Percentiles rank a stretch among this genome's conserved stretches.
Evolutionary conservation across 2,329 filamentous ascomycete species (phyloP).

Genomic region (Xylaria sp.): DNA sequence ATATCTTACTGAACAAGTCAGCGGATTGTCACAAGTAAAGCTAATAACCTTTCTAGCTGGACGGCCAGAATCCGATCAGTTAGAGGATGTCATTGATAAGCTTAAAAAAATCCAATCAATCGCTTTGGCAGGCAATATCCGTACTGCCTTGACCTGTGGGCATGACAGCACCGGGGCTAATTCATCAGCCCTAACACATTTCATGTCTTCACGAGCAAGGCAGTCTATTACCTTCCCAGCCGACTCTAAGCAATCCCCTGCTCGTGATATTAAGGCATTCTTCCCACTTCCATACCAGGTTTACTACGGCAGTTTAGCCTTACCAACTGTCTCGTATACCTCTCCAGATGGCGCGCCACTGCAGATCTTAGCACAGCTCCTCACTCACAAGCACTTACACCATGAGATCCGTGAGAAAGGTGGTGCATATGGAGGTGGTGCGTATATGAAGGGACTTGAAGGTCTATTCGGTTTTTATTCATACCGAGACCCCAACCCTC

Average conservation of each 20-base stretch:
- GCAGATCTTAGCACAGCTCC: slow-evolving; percentile 87
- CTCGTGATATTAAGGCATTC: slow-evolving; percentile 77
- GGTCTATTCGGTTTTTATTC: slow-evolving; percentile 95
- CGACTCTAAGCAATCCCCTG: slow-evolving; percentile 50
- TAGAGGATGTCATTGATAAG: slow-evolving; percentile 81
- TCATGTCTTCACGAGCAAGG: slow-evolving; percentile 71
- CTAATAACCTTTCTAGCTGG: slow-evolving; percentile 82
- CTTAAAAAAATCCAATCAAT: slow-evolving; percentile 86
- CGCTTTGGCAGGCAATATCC: slow-evolving; percentile 77
- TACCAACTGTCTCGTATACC: slow-evolving; percentile 87
- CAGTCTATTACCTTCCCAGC: slow-evolving; percentile 53
- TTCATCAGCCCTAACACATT: slow-evolving; percentile 74
- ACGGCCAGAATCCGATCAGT: slow-evolving; percentile 73
- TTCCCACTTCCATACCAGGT: slow-evolving; percentile 97
- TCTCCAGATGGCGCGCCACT: slow-evolving; percentile 80
- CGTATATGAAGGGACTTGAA: slow-evolving; percentile 81
- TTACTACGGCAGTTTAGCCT: slow-evolving; percentile 86
- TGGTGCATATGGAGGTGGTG: slow-evolving; percentile 93
- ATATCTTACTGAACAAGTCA: slow-evolving; percentile 83
- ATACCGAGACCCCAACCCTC: slow-evolving; percentile 94
- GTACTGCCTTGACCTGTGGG: slow-evolving; percentile 88
- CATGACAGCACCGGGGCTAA: slow-evolving; percentile 77
- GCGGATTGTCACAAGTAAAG: slow-evolving; percentile 90
- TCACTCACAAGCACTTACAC: slow-evolving; percentile 96
- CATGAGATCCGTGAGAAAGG: slow-evolving; percentile 98